Evolutionary conservation across 2,329 filamentous ascomycete genomes (phyloP).

Genomic region (Aulographum hederae): DNA sequence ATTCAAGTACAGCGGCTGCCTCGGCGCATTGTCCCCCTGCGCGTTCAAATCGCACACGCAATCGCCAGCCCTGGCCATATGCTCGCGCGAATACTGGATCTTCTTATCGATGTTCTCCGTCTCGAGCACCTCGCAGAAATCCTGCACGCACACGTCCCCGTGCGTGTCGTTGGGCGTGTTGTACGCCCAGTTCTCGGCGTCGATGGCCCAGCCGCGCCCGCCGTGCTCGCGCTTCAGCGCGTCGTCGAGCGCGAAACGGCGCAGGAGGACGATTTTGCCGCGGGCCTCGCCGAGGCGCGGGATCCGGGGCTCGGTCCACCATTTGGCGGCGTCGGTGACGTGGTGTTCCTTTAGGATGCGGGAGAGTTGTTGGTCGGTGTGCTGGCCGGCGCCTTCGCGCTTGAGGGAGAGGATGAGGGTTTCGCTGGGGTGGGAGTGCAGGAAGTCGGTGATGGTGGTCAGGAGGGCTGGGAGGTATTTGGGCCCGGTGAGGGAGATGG

Average conservation of each 20-base stretch:
- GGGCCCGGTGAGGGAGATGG: slow-evolving; percentile 63
- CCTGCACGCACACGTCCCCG: slow-evolving; percentile 70
- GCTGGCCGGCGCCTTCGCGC: slow-evolving; percentile 68
- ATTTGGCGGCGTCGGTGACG: slow-evolving; percentile 33
- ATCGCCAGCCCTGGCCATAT: slow-evolving; percentile 49
- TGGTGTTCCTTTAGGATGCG: slow-evolving; percentile 59
- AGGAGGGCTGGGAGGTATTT: slow-evolving; percentile 66
- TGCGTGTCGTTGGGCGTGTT: slow-evolving; percentile 64
- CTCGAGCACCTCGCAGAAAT: slow-evolving; percentile 79
- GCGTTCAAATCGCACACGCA: slow-evolving; percentile 14
- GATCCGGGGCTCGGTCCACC: slow-evolving; percentile 63
- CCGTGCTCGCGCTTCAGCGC: slow-evolving; percentile 32
- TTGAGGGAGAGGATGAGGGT: slow-evolving; percentile 77
- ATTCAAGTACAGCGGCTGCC: slow-evolving; percentile 63
- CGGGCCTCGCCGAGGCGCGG: slow-evolving; percentile 64
- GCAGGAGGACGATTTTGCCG: slow-evolving; percentile 67
- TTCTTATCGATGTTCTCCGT: slow-evolving; percentile 63
- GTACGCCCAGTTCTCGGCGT: slow-evolving; percentile 59
- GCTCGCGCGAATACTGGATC: slow-evolving; percentile 52
- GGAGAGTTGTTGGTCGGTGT: slow-evolving; percentile 62
- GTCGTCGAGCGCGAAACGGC: slow-evolving; percentile 55
- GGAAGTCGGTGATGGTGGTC: slow-evolving; percentile 52
- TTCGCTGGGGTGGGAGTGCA: slow-evolving; percentile 62
- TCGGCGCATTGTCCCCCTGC: slow-evolving; percentile 12
- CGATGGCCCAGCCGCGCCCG: slow-evolving; percentile 36